These are phyloP conservation scores for Aphanomyces stellatus DNA, from an alignment of 352 stramenopile species.

Conservation along the genomic window DNA sequence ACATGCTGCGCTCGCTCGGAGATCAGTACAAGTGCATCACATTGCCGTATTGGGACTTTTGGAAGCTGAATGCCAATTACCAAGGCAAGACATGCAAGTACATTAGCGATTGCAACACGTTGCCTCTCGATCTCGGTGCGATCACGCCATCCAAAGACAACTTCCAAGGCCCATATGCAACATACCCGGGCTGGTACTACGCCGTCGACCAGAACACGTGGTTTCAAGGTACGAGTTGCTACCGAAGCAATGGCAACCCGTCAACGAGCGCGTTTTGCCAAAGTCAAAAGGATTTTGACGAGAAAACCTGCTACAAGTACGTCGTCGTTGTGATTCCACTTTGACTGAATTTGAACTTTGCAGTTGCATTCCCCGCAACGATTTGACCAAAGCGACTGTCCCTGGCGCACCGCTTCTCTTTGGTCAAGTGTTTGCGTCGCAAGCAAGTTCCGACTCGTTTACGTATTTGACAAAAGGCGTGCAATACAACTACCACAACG, in stretches of 20 bases:
- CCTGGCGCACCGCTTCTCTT: constrained; percentile 61
- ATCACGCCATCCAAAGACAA: constrained; percentile 22
- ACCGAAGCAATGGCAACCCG: constrained; percentile 24
- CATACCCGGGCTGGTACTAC: constrained; percentile 48
- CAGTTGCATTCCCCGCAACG: constrained; percentile 54
- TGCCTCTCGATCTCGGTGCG: constrained; percentile 22
- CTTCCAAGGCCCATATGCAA: constrained; percentile 17
- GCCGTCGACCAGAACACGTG: no score
- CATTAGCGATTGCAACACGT: constrained; percentile 22
- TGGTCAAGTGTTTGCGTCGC: constrained; percentile 57
- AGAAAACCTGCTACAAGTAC: neutral
- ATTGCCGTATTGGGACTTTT: constrained; percentile 29
- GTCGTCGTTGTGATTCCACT: constrained; percentile 19
- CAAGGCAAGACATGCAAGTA: constrained; percentile 31
- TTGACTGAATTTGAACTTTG: constrained; percentile 32
- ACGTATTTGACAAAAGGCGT: constrained; percentile 51
- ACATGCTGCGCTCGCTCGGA: constrained; percentile 30
- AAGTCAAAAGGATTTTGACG: neutral
- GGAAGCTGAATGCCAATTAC: constrained; percentile 59
- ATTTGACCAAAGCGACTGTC: constrained; percentile 35
- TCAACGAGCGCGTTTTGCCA: constrained; percentile 68
- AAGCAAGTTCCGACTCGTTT: constrained; percentile 51
- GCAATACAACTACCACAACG: constrained; percentile 72
- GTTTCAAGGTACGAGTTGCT: constrained; percentile 42
- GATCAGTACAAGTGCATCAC: constrained; percentile 23